Percentiles rank a stretch among this genome's conserved stretches.
Conservation (phyloP, 2,329 filamentous ascomycete genomes). For the Esteya vermicola region DNA sequence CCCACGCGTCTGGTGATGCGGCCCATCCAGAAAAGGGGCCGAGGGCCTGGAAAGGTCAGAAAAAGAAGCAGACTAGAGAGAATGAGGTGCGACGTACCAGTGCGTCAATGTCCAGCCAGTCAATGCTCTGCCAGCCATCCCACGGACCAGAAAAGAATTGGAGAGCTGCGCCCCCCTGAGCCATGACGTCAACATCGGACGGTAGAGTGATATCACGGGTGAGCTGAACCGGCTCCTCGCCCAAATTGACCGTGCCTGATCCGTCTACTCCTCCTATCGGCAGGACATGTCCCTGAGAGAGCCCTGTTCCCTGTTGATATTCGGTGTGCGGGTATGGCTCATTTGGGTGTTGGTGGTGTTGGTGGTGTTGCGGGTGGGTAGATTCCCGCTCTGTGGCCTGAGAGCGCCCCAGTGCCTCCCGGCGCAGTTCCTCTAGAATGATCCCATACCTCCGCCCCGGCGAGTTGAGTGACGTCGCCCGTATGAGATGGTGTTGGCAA, state of each 20-base stretch:
- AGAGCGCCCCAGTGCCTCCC: background rate
- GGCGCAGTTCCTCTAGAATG: slow-evolving; percentile 33
- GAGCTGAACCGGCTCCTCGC: background rate
- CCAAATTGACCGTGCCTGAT: background rate
- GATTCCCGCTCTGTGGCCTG: too few relatives aligned
- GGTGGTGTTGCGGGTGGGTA: too few relatives aligned
- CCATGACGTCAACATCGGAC: too few relatives aligned
- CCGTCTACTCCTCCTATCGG: background rate
- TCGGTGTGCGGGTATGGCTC: too few relatives aligned
- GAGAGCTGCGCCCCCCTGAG: too few relatives aligned
- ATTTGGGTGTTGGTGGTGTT: too few relatives aligned
- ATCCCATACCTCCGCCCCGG: slow-evolving; percentile 34
- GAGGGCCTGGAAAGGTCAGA: background rate
- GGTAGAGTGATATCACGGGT: background rate
- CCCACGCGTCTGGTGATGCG: background rate
- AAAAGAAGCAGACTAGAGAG: background rate
- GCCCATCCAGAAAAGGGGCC: background rate
- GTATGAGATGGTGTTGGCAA: slow-evolving; percentile 29
- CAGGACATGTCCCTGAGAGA: too few relatives aligned
- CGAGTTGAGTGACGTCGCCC: slow-evolving; percentile 22
- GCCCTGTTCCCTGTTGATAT: too few relatives aligned
- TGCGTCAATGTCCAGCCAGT: background rate
- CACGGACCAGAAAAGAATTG: background rate
- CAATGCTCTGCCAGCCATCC: background rate
- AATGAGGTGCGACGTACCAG: background rate